Conservation (phyloP, 345 rosid genomes). For the Populus nigra region DNA sequence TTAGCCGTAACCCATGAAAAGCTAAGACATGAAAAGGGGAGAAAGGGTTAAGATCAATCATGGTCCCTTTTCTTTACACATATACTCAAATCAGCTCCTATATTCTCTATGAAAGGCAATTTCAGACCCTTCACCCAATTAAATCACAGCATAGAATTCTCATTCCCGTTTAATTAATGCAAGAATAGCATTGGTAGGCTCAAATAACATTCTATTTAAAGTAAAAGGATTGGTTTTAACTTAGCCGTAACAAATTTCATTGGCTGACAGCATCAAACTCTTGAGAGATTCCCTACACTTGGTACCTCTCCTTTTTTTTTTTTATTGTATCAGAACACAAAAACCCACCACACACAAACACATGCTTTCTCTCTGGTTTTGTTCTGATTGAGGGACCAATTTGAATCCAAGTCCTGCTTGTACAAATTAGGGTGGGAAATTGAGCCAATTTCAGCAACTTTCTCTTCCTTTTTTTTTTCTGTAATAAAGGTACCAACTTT, state of each 20-base stretch:
- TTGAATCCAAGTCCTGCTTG: neutral
- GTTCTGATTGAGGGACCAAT: neutral
- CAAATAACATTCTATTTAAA: neutral
- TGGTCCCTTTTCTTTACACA: neutral
- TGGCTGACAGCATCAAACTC: neutral
- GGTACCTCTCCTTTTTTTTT: neutral
- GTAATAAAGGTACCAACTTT: constrained; percentile 10
- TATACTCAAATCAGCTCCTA: neutral
- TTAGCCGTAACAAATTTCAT: neutral
- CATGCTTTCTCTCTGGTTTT: neutral
- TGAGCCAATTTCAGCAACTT: neutral
- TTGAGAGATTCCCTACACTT: neutral
- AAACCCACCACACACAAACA: neutral
- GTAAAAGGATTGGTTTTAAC: neutral
- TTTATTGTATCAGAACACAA: neutral
- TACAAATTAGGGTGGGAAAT: neutral
- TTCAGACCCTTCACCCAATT: neutral
- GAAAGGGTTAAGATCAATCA: too few species aligned
- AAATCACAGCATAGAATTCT: neutral
- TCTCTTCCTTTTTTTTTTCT: neutral
- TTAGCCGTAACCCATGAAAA: neutral
- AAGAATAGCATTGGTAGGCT: neutral
- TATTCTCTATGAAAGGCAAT: neutral
- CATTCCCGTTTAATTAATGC: neutral
- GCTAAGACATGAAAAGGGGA: too few species aligned